Evolutionary conservation across 371 early-diverging fungal species (phyloP), one percentile per base, ranked within the genome.

Genomic region (Gilbertella persicaria): DNA sequence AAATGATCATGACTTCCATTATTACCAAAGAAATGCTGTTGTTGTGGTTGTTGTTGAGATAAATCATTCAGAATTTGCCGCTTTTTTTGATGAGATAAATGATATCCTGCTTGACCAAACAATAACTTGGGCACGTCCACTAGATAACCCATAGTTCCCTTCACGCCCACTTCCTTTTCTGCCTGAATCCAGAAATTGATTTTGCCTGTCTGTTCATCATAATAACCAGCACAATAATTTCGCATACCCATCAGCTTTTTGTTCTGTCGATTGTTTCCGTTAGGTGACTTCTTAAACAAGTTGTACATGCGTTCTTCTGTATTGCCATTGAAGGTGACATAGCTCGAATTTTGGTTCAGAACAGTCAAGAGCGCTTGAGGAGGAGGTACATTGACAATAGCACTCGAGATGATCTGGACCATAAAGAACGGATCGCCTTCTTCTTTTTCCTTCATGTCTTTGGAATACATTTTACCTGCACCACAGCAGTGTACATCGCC

Each of bases 401-500:
- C 90, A 24, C 87, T 86, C 3, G 87, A 85, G 25, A 87, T 78
- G 21, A 89, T 74, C 60, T 89, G 88, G 40, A 76, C 75, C 88
- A 89, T 89, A 33, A 84, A 64, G 10, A 78, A 81, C 16, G 72
- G 79, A 55, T 89, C 90, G 30, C 73, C 71, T 44, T 75, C 78
- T 45, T 74, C 71, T 2, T 71, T 69, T 16, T 78, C 69, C 28
- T 58, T 57, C 68, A 68, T 68, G 10, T 79, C 68, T 46, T 77
- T 77, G 21, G 84, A 76, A 10, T 73, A 75, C 61, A 87, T 73
- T 17, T 80, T 72, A 8, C 90, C 88, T 30, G 83, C 75, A 8
- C 87, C 92, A 55, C 84, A 79, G 58, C 88, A 88, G 57, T 93
- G 94, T 42, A 93, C 94, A 62, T 93, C 94, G 13, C 94, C 94